phyloP scores from a whole-genome alignment of 768 basidiomycete species.

The Pleurotus sapidus region DNA sequence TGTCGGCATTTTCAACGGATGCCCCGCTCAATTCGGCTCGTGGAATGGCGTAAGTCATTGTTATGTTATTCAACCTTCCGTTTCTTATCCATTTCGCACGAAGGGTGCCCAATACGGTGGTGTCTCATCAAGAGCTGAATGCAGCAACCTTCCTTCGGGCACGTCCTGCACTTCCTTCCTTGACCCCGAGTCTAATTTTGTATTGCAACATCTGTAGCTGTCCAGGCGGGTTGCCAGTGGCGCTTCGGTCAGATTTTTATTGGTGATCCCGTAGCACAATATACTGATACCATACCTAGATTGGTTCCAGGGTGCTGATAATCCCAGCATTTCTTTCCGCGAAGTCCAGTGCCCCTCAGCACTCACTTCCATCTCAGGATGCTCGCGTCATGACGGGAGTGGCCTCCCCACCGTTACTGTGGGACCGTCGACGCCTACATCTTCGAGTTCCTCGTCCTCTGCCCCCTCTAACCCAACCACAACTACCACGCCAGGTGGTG shows the following conservation, averaged over 20 bases:
- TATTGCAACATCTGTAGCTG: background rate
- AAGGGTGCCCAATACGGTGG: slow-evolving; percentile 6
- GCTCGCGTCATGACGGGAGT: slow-evolving; percentile 1
- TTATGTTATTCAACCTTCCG: background rate
- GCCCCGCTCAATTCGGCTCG: slow-evolving; percentile 5
- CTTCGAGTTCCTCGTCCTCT: background rate
- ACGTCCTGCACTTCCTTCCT: background rate
- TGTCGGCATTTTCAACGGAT: slow-evolving; percentile 4
- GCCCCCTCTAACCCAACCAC: background rate
- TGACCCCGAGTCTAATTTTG: too few relatives aligned
- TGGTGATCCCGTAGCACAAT: background rate
- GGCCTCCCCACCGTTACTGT: background rate
- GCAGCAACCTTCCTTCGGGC: slow-evolving; percentile 1
- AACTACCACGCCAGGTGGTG: background rate
- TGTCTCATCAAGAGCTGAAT: slow-evolving; percentile 1
- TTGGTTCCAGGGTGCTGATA: slow-evolving; percentile 7
- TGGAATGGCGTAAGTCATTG: slow-evolving; percentile 4
- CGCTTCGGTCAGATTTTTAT: slow-evolving; percentile 1
- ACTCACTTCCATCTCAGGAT: slow-evolving; percentile 1
- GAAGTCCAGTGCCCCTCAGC: slow-evolving; percentile 1
- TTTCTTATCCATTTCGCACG: background rate
- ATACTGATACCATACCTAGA: background rate
- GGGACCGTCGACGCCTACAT: background rate
- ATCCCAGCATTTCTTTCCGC: slow-evolving; percentile 1
- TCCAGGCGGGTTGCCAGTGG: slow-evolving; percentile 2